Evolutionary conservation across 169 alveolate genomes (phyloP).

Genomic region (Eimeria tenella): DNA sequence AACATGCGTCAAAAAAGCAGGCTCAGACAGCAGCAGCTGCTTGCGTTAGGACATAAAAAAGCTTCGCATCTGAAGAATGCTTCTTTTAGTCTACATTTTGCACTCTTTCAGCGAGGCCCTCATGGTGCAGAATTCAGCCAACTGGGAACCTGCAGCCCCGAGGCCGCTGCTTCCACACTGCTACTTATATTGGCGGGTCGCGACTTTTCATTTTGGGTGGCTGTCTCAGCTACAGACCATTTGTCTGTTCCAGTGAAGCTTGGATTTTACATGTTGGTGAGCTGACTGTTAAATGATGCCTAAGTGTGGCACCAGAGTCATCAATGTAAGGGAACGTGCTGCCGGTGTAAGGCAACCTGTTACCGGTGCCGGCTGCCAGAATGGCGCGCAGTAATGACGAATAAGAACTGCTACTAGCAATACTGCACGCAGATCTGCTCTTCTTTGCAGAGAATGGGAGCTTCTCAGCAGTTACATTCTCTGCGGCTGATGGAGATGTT

Average conservation of each 20-base stretch:
- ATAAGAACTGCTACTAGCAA: too few species aligned
- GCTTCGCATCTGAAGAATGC: background rate
- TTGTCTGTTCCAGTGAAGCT: slow-evolving; percentile 43
- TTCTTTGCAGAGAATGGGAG: background rate
- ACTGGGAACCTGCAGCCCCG: slow-evolving; percentile 1
- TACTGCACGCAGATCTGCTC: background rate
- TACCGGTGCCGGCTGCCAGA: too few species aligned
- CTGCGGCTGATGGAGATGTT: background rate
- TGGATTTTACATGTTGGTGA: slow-evolving; percentile 53
- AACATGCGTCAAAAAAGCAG: background rate
- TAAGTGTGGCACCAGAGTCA: background rate
- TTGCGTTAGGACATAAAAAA: background rate
- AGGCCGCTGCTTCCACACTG: slow-evolving; percentile 68
- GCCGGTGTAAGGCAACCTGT: too few species aligned
- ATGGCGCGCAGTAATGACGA: too few species aligned
- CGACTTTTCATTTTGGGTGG: slow-evolving; percentile 66
- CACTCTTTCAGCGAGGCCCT: slow-evolving; percentile 49
- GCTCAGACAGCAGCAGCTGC: background rate
- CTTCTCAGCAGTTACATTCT: slow-evolving; percentile 3
- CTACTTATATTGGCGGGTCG: slow-evolving; percentile 49
- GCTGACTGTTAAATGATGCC: background rate
- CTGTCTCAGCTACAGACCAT: slow-evolving; percentile 57
- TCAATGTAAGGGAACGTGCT: too few species aligned
- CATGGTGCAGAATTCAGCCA: slow-evolving; percentile 42
- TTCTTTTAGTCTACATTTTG: background rate